These are phyloP conservation scores for Lunularia cruciata DNA, from an alignment of 225 moss, liverwort and hornwort genomes.

Conservation along the genomic window DNA sequence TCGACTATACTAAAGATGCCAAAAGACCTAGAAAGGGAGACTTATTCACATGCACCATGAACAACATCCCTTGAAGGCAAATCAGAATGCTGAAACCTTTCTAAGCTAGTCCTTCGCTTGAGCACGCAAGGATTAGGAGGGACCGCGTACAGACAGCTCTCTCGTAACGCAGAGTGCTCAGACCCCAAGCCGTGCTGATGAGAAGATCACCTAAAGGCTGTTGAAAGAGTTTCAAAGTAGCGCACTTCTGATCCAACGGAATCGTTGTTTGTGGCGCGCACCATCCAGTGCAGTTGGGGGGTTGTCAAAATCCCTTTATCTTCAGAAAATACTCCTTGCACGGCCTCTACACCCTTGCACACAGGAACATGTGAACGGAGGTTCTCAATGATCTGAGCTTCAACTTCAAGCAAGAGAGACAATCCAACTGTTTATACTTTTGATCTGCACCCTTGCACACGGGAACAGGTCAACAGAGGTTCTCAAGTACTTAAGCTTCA, in stretches of 20 bases:
- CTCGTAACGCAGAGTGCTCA: conserved; percentile 1
- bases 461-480: conserved; percentile 7
- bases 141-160: too few relatives aligned
- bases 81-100: too few relatives aligned
- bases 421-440: background rate
- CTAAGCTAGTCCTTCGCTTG: too few relatives aligned
- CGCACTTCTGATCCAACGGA: conserved; percentile 55
- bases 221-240: conserved; percentile 71
- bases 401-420: background rate
- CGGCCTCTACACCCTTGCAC: conserved; percentile 81
- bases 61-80: too few relatives aligned
- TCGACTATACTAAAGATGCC: too few relatives aligned
- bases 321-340: conserved; percentile 62
- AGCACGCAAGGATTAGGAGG: too few relatives aligned
- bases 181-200: background rate
- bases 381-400: background rate
- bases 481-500: background rate
- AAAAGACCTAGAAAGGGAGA: too few relatives aligned
- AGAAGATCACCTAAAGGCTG: conserved; percentile 65
- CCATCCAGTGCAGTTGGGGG: conserved; percentile 98
- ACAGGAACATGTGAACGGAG: conserved; percentile 14
- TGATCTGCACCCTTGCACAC: conserved; percentile 71
- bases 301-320: conserved; percentile 83
- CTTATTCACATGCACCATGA: too few relatives aligned
- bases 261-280: conserved; percentile 64